phyloP scores from a whole-genome alignment of 257 asterid genomes.

The Jasminum sambac region DNA sequence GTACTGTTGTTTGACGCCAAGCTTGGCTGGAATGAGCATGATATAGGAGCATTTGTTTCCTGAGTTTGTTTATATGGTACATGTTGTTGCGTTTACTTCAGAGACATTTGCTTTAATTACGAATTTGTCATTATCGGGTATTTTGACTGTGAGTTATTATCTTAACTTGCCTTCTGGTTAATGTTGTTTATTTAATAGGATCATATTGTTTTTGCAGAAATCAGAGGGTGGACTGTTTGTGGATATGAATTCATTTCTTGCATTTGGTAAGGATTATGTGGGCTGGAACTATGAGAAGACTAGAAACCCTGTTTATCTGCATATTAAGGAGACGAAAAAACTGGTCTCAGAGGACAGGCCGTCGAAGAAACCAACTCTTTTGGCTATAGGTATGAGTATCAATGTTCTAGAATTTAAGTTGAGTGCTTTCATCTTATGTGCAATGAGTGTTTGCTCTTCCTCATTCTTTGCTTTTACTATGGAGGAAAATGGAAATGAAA shows the following conservation, averaged over 20 bases:
- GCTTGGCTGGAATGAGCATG: neutral
- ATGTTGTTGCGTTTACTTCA: neutral
- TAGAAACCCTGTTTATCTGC: slow-evolving; percentile 85
- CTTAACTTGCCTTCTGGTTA: neutral
- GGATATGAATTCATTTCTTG: slow-evolving; percentile 88
- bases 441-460: neutral
- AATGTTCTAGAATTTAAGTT: slow-evolving; percentile 10
- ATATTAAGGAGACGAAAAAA: slow-evolving; percentile 69
- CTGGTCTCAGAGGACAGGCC: slow-evolving; percentile 85
- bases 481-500: neutral
- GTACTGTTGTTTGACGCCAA: neutral
- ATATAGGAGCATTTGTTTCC: neutral
- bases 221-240: slow-evolving; percentile 88
- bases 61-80: neutral
- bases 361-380: slow-evolving; percentile 83
- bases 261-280: slow-evolving; percentile 90
- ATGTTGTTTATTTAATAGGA: neutral
- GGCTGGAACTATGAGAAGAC: slow-evolving; percentile 91
- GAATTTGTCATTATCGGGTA: slow-evolving; percentile 32
- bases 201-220: slow-evolving; percentile 46
- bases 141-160: neutral
- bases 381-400: slow-evolving; percentile 74
- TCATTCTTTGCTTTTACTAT: neutral
- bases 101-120: neutral
- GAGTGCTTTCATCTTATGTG: slow-evolving; percentile 4